Conservation (phyloP, 495 filamentous ascomycete genomes). For the Eremomyces bilateralis region DNA sequence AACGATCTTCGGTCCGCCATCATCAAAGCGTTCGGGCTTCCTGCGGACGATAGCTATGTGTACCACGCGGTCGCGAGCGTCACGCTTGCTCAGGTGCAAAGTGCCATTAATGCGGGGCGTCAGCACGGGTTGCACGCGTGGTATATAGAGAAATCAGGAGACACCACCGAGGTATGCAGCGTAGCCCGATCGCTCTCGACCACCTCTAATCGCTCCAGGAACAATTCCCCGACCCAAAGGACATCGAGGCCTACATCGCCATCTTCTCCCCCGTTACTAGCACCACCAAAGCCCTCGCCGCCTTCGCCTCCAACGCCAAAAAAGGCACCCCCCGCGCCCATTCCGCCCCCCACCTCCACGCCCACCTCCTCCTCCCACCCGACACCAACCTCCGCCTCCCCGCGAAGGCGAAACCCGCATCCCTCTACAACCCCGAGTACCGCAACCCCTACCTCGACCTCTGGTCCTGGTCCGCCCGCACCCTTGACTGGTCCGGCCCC, state of each 20-base stretch:
- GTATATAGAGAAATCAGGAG: conserved; percentile 20
- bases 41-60: conserved; percentile 27
- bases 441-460: conserved; percentile 38
- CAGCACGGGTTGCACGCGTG: conserved; percentile 24
- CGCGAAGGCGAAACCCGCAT: conserved; percentile 4
- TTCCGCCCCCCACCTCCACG: conserved; percentile 26
- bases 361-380: conserved; percentile 15
- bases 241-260: conserved; percentile 34
- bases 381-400: conserved; percentile 12
- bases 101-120: conserved; percentile 23
- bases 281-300: conserved; percentile 28
- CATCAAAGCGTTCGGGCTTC: conserved; percentile 27
- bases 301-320: conserved; percentile 34
- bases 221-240: conserved; percentile 23
- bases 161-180: conserved; percentile 14
- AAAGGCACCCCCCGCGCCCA: conserved; percentile 28
- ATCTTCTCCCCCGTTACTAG: conserved; percentile 30
- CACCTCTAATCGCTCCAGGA: conserved; percentile 13
- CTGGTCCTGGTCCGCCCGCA: conserved; percentile 28
- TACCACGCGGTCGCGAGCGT: conserved; percentile 34
- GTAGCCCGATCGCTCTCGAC: too few relatives aligned
- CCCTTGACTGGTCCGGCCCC: conserved; percentile 32
- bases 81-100: conserved; percentile 31
- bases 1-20: conserved; percentile 27
- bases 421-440: conserved; percentile 15